Evolutionary conservation across 108 stramenopile species (phyloP).

Genomic region (Mediolabrus comicus): DNA sequence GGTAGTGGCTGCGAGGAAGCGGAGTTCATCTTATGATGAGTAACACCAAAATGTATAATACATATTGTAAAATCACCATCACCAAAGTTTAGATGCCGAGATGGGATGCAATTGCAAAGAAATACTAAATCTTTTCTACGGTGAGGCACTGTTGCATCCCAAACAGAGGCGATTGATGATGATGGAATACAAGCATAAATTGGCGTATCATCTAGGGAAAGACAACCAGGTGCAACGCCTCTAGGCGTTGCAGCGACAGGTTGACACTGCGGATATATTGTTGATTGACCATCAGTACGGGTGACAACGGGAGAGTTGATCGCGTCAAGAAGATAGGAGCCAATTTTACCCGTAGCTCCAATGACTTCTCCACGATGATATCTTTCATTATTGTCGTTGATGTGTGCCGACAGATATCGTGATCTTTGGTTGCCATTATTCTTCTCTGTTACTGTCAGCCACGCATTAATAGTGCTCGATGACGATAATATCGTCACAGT

Average conservation of each 20-base stretch:
- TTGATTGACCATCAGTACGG: background rate
- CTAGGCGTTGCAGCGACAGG: conserved; percentile 45
- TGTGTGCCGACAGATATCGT: background rate
- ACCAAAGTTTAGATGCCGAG: conserved; percentile 24
- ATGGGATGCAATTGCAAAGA: conserved; percentile 57
- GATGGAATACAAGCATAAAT: conserved; percentile 61
- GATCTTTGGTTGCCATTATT: background rate
- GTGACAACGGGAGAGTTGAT: conserved; percentile 11
- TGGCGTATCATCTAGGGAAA: conserved; percentile 34
- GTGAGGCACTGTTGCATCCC: conserved; percentile 39
- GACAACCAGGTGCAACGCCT: conserved; percentile 60
- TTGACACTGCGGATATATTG: conserved; percentile 7
- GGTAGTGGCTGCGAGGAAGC: conserved; percentile 24
- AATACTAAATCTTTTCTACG: conserved; percentile 65
- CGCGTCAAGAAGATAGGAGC: conserved; percentile 27
- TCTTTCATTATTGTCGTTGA: background rate
- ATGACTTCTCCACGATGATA: conserved; percentile 41
- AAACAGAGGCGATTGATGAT: conserved; percentile 43
- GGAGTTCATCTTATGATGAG: background rate
- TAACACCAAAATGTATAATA: conserved; percentile 33
- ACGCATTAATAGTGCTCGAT: background rate
- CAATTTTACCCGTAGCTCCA: conserved; percentile 41
- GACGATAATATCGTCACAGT: background rate
- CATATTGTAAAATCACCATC: conserved; percentile 17
- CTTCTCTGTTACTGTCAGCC: background rate